Base-by-base conservation (phyloP, 768 basidiomycete genomes). In the Psilocybe cubensis region DNA sequence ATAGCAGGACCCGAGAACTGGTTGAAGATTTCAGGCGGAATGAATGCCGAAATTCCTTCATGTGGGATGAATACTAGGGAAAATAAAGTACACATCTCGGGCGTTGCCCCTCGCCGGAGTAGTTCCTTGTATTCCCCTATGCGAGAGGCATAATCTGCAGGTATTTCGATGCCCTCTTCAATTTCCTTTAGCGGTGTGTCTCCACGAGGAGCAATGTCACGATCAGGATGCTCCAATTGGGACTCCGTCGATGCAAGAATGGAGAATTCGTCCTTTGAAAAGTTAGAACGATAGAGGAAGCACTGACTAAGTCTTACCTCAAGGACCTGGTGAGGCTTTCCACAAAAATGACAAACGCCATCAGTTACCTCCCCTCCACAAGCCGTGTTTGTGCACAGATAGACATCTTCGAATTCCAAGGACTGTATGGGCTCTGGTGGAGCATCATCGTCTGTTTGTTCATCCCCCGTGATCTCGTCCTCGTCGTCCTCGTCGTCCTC, bases 1-100 rank as follows among this genome's bases (percentile, higher is more conserved):
- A 79, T 76, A 9, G 54, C 65, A 1, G 71, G 69, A 0, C 72
- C 72, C 0, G 70, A 54, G 54, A 76, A 76, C 17, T 72, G 67
- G 0, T 72, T 66, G 42, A 53, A 27, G 2, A 38, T 38, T 4
- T 14, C 35, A 14, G 12, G 1, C 12, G 12, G 5, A n/a, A n/a
- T n/a, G 7, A 17, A 6, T 5, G 35, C 35, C 12, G 14, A 38
- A 14, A 38, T 38, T 0, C 35, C 35, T 38, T 14, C 7, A 14
- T 38, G 14, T 5, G 8, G n/a, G 14, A n/a, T 38, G 14, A 38
- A 38, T 38, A 4, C 6, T 18, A 53, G 11, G 9, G 12, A 0
- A 14, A 38, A 38, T 11, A n/a, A 5, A 14, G 12, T 17, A n/a
- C 35, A 38, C 35, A 18, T 38, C 7, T 38, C 35, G 9, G 14